Percentiles rank a stretch among this genome's conserved stretches.
Evolutionary conservation across 2,329 filamentous ascomycete species (phyloP).

Genomic region (Dendrostoma leiphaemia): DNA sequence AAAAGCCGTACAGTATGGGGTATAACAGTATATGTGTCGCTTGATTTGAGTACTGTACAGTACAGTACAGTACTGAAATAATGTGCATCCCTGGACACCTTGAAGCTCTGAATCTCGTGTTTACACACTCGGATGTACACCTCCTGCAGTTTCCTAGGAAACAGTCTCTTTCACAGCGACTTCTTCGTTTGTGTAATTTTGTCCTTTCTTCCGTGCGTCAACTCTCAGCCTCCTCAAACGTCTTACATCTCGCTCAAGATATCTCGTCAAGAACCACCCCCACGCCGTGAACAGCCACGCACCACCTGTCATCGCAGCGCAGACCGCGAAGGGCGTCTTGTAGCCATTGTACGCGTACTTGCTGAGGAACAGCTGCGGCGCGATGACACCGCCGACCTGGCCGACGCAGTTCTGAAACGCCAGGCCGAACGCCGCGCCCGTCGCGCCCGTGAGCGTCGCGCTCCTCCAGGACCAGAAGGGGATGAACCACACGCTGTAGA

Average conservation of each 20-base stretch:
- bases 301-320: conserved; percentile 22
- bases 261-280: conserved; percentile 27
- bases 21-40: no score
- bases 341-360: conserved; percentile 37
- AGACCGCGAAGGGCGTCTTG: conserved; percentile 26
- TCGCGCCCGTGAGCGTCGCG: conserved; percentile 38
- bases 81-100: no score
- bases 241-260: conserved; percentile 26
- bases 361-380: conserved; percentile 41
- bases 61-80: no score
- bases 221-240: conserved; percentile 20
- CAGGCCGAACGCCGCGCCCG: conserved; percentile 42
- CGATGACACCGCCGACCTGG: conserved; percentile 44
- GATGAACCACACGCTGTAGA: conserved; percentile 42
- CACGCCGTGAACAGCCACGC: conserved; percentile 24
- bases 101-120: no score
- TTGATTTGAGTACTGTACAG: no score
- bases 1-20: no score
- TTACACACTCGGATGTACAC: no score
- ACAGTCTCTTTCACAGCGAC: no score
- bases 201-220: no score
- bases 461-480: conserved; percentile 46
- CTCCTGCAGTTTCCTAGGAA: no score
- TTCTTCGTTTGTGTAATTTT: no score
- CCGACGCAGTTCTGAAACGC: conserved; percentile 41